Conservation (phyloP, 495 filamentous ascomycete genomes). For the Geoglossum glabrum region DNA sequence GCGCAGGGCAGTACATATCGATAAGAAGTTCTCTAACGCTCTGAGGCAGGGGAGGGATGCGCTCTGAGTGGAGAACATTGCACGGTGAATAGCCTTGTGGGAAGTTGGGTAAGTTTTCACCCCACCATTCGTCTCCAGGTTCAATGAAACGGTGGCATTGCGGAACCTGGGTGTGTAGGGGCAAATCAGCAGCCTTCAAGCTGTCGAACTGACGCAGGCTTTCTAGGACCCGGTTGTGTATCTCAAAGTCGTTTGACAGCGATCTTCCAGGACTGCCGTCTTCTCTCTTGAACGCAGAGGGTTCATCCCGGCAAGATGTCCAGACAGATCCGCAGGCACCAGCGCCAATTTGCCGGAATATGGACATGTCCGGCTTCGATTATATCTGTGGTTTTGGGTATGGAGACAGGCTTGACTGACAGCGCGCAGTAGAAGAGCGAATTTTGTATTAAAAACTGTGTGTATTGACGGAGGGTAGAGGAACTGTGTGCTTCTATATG, state of each 20-base stretch:
- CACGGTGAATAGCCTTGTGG: slow-evolving; percentile 18
- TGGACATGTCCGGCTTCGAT: neutral
- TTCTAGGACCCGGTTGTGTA: slow-evolving; percentile 14
- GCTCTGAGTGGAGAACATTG: slow-evolving; percentile 20
- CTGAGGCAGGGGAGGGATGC: slow-evolving; percentile 21
- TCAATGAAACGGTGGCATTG: slow-evolving; percentile 7
- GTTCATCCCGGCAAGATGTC: neutral
- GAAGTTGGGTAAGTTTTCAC: slow-evolving; percentile 12
- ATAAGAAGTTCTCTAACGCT: slow-evolving; percentile 14
- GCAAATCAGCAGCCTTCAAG: neutral
- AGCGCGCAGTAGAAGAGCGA: no score
- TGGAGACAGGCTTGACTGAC: neutral
- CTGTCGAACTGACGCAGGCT: slow-evolving; percentile 1
- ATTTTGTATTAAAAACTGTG: no score
- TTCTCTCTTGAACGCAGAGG: slow-evolving; percentile 14
- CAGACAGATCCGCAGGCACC: neutral
- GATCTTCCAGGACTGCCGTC: slow-evolving; percentile 19
- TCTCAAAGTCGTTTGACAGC: slow-evolving; percentile 18
- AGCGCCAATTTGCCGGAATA: neutral
- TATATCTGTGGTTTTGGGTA: neutral
- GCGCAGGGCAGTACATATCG: slow-evolving; percentile 17
- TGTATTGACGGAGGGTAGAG: no score
- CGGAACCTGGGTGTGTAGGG: slow-evolving; percentile 7
- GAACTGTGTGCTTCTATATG: no score
- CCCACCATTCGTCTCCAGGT: slow-evolving; percentile 18